These are phyloP conservation scores for Pseudozyma sp. DNA, from an alignment of 1,284 basidiomycete species.

Conservation along the genomic window DNA sequence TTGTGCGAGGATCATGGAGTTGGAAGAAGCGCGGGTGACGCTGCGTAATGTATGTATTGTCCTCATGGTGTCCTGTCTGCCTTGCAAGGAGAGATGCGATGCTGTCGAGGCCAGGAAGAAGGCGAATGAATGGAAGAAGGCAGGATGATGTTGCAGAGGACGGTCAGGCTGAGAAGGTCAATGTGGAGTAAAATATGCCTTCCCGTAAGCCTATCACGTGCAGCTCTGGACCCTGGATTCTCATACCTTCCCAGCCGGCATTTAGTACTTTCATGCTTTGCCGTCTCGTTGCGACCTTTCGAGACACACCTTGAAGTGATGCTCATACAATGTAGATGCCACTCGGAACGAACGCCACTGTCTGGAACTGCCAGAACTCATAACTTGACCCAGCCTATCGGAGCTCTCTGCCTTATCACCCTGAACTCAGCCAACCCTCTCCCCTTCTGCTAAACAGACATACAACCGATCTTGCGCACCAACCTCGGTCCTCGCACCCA, in stretches of 20 bases:
- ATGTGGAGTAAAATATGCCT: constrained; percentile 15
- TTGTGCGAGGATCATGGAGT: background rate
- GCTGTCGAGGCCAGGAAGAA: background rate
- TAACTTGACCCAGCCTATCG: too few species aligned
- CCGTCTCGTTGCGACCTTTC: background rate
- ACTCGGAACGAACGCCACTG: too few species aligned
- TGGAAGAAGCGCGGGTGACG: background rate
- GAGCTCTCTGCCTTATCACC: too few species aligned
- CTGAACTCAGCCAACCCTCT: too few species aligned
- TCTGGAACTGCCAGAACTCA: too few species aligned
- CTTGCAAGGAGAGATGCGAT: background rate
- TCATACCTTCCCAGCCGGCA: background rate
- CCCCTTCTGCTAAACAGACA: too few species aligned
- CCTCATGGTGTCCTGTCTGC: background rate
- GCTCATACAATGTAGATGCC: too few species aligned
- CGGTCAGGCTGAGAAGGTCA: background rate
- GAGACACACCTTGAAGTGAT: too few species aligned
- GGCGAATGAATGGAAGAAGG: background rate
- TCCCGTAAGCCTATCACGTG: constrained; percentile 27
- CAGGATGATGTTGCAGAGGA: background rate
- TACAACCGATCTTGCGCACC: too few species aligned
- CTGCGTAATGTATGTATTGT: background rate
- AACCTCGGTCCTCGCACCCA: too few species aligned
- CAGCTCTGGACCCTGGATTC: constrained; percentile 8
- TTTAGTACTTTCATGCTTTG: background rate